phyloP scores from a whole-genome alignment of 2,329 filamentous ascomycete species.

The Aspergillus sp. region DNA sequence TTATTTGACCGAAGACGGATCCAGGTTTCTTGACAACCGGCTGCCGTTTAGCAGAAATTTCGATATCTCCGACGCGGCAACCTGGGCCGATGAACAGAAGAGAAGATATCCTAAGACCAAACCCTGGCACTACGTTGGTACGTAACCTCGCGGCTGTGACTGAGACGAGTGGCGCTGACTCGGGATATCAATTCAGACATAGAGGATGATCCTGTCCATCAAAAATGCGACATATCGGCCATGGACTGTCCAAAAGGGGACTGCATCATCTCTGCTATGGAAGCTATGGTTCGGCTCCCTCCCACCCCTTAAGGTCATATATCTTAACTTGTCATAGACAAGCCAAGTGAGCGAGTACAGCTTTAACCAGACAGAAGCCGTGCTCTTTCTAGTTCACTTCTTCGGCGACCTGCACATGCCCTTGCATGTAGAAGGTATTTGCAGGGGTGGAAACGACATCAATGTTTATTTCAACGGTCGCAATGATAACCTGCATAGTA shows the following conservation, averaged over 20 bases:
- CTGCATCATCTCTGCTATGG: slow-evolving; percentile 11
- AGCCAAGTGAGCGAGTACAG: slow-evolving; percentile 3
- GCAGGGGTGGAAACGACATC: slow-evolving; percentile 11
- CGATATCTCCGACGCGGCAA: slow-evolving; percentile 11
- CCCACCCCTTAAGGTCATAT: not conserved
- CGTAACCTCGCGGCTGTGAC: not conserved
- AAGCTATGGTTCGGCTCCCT: slow-evolving; percentile 11
- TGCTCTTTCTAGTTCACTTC: slow-evolving; percentile 17
- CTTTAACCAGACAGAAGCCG: not conserved
- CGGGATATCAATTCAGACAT: not conserved
- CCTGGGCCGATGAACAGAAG: slow-evolving; percentile 9
- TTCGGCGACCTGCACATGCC: slow-evolving; percentile 16
- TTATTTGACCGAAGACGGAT: slow-evolving; percentile 3
- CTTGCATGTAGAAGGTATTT: slow-evolving; percentile 12
- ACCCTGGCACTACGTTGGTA: slow-evolving; percentile 13
- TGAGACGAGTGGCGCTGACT: not conserved
- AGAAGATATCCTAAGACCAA: slow-evolving; percentile 1
- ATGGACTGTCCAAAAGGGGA: slow-evolving; percentile 4
- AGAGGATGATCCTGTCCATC: slow-evolving; percentile 1
- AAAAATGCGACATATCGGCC: not conserved
- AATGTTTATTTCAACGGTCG: slow-evolving; percentile 12
- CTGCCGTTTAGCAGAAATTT: not conserved
- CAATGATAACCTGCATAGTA: slow-evolving; percentile 13
- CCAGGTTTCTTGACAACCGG: not conserved
- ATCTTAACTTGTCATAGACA: not conserved